Conservation (phyloP, 202 grass and related monocot species). For the Carex arenaria region DNA sequence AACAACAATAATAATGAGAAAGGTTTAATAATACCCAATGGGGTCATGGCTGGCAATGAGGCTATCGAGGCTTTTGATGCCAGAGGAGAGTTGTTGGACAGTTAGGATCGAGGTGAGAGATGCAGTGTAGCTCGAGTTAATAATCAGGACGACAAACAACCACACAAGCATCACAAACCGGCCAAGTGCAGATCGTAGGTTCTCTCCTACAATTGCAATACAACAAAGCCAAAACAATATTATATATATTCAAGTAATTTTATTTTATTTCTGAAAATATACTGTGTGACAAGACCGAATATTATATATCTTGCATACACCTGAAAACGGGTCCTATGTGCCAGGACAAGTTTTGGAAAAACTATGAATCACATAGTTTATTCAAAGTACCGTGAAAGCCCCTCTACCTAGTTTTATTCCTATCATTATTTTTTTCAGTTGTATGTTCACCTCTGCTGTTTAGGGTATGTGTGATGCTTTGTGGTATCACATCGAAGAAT, state of each 20-base stretch:
- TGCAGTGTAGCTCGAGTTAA: conserved; percentile 94
- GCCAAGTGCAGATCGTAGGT: conserved; percentile 58
- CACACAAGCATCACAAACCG: conserved; percentile 84
- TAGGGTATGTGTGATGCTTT: neutral
- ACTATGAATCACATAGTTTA: neutral
- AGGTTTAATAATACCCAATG: conserved; percentile 36
- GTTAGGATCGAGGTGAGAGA: conserved; percentile 91
- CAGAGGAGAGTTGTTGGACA: conserved; percentile 69
- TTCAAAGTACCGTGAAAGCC: neutral
- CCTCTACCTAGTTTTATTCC: neutral
- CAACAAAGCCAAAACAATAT: neutral
- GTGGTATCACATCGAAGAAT: neutral
- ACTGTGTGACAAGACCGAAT: neutral
- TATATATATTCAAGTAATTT: neutral
- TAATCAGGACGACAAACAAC: conserved; percentile 87
- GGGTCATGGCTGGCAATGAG: conserved; percentile 57
- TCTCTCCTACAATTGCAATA: conserved; percentile 52
- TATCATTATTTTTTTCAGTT: neutral
- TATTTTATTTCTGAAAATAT: neutral
- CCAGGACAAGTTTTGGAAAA: neutral
- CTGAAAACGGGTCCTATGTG: neutral
- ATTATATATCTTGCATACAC: neutral
- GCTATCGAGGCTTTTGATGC: conserved; percentile 76
- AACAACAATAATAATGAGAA: neutral
- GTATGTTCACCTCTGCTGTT: neutral